A percentile compares a stretch with the other conserved stretches of the same genome.
Conservation (phyloP, 1,139 yeast species). For the Candida pseudoviswanathii region DNA sequence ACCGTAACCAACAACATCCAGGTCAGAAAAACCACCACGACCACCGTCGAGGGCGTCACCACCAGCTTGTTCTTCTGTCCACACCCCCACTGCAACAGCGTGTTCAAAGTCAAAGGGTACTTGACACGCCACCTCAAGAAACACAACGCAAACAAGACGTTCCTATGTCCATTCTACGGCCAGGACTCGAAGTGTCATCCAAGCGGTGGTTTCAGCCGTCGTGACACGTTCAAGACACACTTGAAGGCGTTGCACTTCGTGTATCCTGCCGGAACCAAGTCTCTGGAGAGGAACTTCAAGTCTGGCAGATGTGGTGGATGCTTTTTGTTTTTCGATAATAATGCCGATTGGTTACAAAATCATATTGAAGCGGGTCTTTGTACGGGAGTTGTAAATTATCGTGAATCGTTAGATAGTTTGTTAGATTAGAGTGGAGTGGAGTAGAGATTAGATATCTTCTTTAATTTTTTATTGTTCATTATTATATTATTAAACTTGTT, state of each 20-base stretch:
- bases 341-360: conserved; percentile 50
- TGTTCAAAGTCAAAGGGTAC: conserved; percentile 58
- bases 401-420: conserved; percentile 8
- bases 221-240: conserved; percentile 62
- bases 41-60: conserved; percentile 14
- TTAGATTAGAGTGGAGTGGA: neutral
- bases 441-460: neutral
- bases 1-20: conserved; percentile 17
- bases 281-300: conserved; percentile 40
- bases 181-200: conserved; percentile 56
- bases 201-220: conserved; percentile 59
- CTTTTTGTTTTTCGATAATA: conserved; percentile 49
- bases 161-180: conserved; percentile 55
- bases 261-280: conserved; percentile 60
- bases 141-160: conserved; percentile 52
- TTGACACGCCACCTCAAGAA: conserved; percentile 58
- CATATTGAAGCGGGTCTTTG: conserved; percentile 53
- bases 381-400: conserved; percentile 36
- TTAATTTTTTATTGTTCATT: too few relatives aligned
- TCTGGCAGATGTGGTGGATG: conserved; percentile 63
- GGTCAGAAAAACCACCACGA: conserved; percentile 16
- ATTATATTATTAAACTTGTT: too few relatives aligned
- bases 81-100: conserved; percentile 41
- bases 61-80: conserved; percentile 28
- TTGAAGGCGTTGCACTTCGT: conserved; percentile 59